Evolutionary conservation across 139 green algal genomes (phyloP).

Genomic region (Yamagishiella unicocca): DNA sequence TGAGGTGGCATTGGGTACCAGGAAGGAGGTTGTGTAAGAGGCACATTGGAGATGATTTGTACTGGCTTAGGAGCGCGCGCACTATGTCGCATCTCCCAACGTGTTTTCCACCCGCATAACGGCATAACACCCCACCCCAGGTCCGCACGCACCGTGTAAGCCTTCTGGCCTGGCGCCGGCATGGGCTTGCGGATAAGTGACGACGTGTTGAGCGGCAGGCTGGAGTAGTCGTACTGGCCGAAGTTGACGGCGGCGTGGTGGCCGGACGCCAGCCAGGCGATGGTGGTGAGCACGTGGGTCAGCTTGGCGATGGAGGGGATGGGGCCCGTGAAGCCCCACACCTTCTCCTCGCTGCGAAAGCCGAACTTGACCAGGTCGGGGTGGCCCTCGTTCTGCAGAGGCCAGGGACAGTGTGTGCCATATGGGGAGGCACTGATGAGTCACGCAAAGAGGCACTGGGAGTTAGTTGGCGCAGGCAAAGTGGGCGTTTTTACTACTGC

Average conservation of each 20-base stretch:
- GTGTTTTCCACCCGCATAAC: neutral
- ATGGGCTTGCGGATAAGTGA: slow-evolving; percentile 32
- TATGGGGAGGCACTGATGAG: no score
- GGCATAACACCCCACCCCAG: neutral
- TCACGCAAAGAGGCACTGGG: no score
- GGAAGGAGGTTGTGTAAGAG: no score
- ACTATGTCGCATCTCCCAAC: no score
- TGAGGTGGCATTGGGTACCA: no score
- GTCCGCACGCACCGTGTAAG: neutral
- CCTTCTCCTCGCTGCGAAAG: slow-evolving; percentile 25
- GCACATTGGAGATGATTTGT: no score
- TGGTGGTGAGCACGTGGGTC: slow-evolving; percentile 55
- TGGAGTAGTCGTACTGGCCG: slow-evolving; percentile 56
- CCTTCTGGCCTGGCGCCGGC: neutral
- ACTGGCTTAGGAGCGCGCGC: no score
- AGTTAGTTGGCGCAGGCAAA: no score
- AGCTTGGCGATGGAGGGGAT: slow-evolving; percentile 43
- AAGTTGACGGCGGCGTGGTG: slow-evolving; percentile 70
- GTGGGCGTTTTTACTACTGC: no score
- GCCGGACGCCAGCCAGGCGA: slow-evolving; percentile 55
- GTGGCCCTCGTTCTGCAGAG: slow-evolving; percentile 32
- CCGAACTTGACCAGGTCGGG: slow-evolving; percentile 19
- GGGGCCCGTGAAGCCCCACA: slow-evolving; percentile 34
- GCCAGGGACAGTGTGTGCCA: no score
- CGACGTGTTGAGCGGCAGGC: slow-evolving; percentile 53